phyloP scores from a whole-genome alignment of 2,329 filamentous ascomycete species.

The Chaetomium strumarium region DNA sequence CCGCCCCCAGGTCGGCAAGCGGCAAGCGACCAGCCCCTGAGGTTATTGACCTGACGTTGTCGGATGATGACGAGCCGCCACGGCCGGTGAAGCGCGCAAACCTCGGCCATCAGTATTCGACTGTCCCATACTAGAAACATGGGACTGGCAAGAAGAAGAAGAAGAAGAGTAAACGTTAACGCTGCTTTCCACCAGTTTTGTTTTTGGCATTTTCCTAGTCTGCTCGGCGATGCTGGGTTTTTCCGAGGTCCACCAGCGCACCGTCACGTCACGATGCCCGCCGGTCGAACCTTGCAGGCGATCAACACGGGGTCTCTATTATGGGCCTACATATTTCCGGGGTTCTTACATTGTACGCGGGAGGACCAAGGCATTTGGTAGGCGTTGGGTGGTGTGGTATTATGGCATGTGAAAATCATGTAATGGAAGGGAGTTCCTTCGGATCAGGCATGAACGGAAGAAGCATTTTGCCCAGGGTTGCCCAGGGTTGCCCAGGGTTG shows the following conservation, averaged over 20 bases:
- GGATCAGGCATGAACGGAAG: no score
- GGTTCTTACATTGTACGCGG: not conserved
- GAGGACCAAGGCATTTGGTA: not conserved
- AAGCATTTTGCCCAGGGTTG: no score
- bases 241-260: no score
- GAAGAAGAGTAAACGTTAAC: not conserved
- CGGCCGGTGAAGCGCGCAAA: slow-evolving; percentile 45
- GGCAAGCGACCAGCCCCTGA: slow-evolving; percentile 46
- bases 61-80: slow-evolving; percentile 44
- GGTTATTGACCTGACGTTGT: slow-evolving; percentile 55
- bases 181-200: not conserved
- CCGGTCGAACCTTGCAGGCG: no score
- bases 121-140: slow-evolving; percentile 6
- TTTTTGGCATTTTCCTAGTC: not conserved
- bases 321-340: not conserved
- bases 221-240: not conserved
- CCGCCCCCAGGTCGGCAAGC: slow-evolving; percentile 31
- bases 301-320: no score
- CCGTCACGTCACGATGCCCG: no score
- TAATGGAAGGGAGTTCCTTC: not conserved
- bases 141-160: not conserved
- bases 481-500: no score
- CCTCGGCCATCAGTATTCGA: slow-evolving; percentile 14
- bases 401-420: not conserved
- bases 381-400: slow-evolving; percentile 2